Evolutionary conservation across 495 filamentous ascomycete species (phyloP).

Genomic region (Platismatia glauca): DNA sequence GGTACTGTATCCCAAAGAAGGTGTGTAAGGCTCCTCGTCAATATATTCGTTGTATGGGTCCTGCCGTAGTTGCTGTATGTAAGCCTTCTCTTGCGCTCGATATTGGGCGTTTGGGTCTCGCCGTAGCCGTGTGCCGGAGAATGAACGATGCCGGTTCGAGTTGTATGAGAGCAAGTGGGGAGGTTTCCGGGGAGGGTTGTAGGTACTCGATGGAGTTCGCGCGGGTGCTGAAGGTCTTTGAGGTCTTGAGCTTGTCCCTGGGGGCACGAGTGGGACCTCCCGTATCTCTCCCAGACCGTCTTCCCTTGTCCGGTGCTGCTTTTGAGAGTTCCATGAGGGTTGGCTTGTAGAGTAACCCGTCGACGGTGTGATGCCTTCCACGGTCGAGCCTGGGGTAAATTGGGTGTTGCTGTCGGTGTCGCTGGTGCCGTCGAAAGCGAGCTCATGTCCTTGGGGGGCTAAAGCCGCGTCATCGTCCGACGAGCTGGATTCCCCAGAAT

Average conservation of each 20-base stretch:
- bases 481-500: constrained; percentile 56
- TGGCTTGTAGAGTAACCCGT: constrained; percentile 24
- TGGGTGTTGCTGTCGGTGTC: constrained; percentile 35
- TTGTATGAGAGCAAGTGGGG: constrained; percentile 48
- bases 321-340: constrained; percentile 23
- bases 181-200: constrained; percentile 66
- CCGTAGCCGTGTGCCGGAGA: constrained; percentile 41
- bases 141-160: constrained; percentile 44
- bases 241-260: constrained; percentile 29
- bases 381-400: constrained; percentile 32
- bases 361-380: constrained; percentile 27
- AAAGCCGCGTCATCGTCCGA: constrained; percentile 49
- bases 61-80: constrained; percentile 67
- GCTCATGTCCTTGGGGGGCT: constrained; percentile 38
- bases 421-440: constrained; percentile 35
- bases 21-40: constrained; percentile 58
- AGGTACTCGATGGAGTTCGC: constrained; percentile 62
- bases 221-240: constrained; percentile 54
- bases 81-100: constrained; percentile 71
- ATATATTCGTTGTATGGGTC: constrained; percentile 69
- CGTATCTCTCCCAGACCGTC: constrained; percentile 24
- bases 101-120: constrained; percentile 73
- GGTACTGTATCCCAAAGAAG: constrained; percentile 52
- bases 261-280: constrained; percentile 12
- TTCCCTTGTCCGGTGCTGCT: constrained; percentile 24